These are phyloP conservation scores for Colletotrichum sp. DNA, from an alignment of 2,329 filamentous ascomycete genomes.

Conservation along the genomic window DNA sequence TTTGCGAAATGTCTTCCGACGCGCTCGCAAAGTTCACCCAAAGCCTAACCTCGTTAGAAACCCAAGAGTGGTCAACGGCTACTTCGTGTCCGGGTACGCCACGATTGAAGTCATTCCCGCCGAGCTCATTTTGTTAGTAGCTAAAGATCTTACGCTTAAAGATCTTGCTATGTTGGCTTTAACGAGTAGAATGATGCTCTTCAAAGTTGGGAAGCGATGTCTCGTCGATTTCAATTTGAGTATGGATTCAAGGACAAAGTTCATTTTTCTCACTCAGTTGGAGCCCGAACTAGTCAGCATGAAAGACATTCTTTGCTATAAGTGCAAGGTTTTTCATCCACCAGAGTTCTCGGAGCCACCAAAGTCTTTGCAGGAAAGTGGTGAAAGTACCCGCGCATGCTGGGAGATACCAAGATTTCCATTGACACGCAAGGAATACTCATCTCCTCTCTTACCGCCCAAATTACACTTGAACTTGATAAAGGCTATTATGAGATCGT, in stretches of 20 bases:
- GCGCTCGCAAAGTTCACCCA: not conserved
- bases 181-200: not conserved
- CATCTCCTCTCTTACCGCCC: not conserved
- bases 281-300: fast-evolving
- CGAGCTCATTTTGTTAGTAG: fast-evolving
- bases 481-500: fast-evolving
- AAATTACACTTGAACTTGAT: not conserved
- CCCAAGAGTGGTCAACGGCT: not conserved
- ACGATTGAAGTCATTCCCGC: not conserved
- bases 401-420: no score
- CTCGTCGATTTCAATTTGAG: no score
- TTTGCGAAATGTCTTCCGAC: not conserved
- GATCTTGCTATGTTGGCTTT: not conserved
- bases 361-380: no score
- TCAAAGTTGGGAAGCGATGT: no score
- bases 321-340: not conserved
- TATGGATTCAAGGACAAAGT: no score
- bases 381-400: no score
- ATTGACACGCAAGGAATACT: no score
- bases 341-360: not conserved
- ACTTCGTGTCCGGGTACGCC: not conserved
- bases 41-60: not conserved
- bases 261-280: fast-evolving
- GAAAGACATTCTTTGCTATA: fast-evolving
- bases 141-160: fast-evolving